Percentiles rank a stretch among this genome's conserved stretches.
These are phyloP conservation scores for Heliamphora exappendiculata DNA, from an alignment of 148 eudicot genomes.

Conservation along the genomic window DNA sequence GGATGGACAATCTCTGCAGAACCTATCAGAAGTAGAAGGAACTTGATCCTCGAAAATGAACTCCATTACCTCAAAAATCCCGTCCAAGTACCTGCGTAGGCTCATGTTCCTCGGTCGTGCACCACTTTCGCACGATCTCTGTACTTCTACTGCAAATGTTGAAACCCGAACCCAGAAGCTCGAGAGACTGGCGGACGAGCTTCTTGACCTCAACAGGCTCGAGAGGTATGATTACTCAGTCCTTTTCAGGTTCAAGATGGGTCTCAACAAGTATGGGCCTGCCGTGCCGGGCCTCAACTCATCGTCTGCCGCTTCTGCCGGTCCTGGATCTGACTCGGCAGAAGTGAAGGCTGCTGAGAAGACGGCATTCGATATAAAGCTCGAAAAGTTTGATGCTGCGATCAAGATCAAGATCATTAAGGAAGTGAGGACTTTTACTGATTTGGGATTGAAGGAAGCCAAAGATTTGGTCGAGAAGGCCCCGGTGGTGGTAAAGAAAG, in stretches of 20 bases:
- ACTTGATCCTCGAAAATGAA: conserved; percentile 20
- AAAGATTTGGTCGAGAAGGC: conserved; percentile 80
- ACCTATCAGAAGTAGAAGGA: too few relatives aligned
- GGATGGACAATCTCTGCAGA: too few relatives aligned
- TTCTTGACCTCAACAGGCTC: conserved; percentile 51
- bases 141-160: conserved; percentile 27
- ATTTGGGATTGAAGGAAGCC: conserved; percentile 49
- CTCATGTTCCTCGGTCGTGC: conserved; percentile 11
- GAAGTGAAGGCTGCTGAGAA: conserved; percentile 45
- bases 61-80: conserved; percentile 22
- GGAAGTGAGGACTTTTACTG: conserved; percentile 19
- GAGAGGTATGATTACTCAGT: conserved; percentile 58
- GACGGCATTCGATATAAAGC: conserved; percentile 61
- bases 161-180: conserved; percentile 44
- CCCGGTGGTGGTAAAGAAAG: conserved; percentile 64
- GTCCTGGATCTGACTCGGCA: conserved; percentile 14
- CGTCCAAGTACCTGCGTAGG: conserved; percentile 24
- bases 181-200: conserved; percentile 54
- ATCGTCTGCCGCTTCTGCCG: conserved; percentile 19
- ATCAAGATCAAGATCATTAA: conserved; percentile 20
- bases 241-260: conserved; percentile 51
- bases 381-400: conserved; percentile 61
- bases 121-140: conserved; percentile 18
- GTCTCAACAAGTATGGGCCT: conserved; percentile 35
- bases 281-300: background rate